Evolutionary conservation across 805 yeast genomes (phyloP).

Genomic region (Kuraishia piskuri): DNA sequence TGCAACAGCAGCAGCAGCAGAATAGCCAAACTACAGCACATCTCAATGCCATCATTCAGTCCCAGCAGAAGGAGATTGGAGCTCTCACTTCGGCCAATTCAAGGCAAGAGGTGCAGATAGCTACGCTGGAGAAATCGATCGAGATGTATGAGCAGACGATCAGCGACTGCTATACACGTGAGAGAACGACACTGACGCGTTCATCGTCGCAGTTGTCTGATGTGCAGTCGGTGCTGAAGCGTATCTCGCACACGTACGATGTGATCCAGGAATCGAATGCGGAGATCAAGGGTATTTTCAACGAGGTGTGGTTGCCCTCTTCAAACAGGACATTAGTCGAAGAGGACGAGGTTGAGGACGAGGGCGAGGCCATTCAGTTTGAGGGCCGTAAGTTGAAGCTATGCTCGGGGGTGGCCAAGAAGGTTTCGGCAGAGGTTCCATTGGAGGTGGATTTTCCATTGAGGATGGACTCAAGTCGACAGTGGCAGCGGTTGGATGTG

Average conservation of each 20-base stretch:
- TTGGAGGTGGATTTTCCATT: background rate
- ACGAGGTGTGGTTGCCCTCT: background rate
- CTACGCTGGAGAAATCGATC: background rate
- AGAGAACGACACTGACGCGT: background rate
- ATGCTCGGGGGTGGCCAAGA: background rate
- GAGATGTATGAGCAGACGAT: background rate
- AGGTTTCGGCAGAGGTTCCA: background rate
- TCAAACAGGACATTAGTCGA: background rate
- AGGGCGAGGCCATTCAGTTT: background rate
- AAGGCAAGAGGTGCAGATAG: background rate
- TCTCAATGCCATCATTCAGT: background rate
- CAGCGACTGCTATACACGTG: background rate
- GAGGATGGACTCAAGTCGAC: background rate
- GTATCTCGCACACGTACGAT: background rate
- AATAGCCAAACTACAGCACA: background rate
- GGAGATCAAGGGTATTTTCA: background rate
- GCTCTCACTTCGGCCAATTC: background rate
- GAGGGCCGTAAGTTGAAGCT: background rate
- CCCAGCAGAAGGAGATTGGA: background rate
- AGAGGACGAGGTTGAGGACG: background rate
- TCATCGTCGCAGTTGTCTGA: background rate
- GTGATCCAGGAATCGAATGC: background rate
- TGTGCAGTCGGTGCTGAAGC: background rate
- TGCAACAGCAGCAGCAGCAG: background rate
- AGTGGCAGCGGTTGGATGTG: background rate